Evolutionary conservation across 2,329 filamentous ascomycete genomes (phyloP).

Genomic region (Hypomyces rosellus): DNA sequence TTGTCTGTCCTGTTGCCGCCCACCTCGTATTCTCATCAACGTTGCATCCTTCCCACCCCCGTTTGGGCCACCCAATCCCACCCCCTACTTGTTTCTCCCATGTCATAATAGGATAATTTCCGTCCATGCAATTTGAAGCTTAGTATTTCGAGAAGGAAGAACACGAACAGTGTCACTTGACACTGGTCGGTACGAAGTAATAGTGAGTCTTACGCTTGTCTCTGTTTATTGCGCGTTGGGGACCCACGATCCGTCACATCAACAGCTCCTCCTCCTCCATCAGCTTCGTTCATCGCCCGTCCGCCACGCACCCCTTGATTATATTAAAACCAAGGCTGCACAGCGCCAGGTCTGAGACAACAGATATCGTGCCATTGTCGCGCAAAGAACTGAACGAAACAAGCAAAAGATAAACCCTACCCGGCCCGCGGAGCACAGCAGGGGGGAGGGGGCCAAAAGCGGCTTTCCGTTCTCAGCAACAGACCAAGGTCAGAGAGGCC

Average conservation of each 20-base stretch:
- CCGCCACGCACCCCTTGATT: conserved; percentile 5
- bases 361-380: conserved; percentile 10
- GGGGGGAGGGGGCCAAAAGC: neutral
- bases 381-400: neutral
- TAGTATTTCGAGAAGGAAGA: neutral
- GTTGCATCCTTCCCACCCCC: conserved; percentile 1
- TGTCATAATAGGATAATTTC: too few relatives aligned
- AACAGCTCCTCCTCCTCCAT: too few relatives aligned
- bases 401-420: neutral
- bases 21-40: conserved; percentile 9
- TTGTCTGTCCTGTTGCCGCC: conserved; percentile 3
- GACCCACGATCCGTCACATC: too few relatives aligned
- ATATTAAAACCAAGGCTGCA: conserved; percentile 6
- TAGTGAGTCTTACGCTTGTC: too few relatives aligned
- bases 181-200: too few relatives aligned
- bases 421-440: conserved; percentile 7
- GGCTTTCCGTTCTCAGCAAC: too few relatives aligned
- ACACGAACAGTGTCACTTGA: neutral
- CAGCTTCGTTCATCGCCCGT: neutral
- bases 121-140: too few relatives aligned
- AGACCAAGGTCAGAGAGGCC: too few relatives aligned
- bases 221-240: too few relatives aligned
- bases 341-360: conserved; percentile 8
- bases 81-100: neutral
- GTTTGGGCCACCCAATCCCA: conserved; percentile 2